Evolutionary conservation across 805 yeast genomes (phyloP), one percentile per base, ranked within the genome.

Genomic region (Priceomyces medius): DNA sequence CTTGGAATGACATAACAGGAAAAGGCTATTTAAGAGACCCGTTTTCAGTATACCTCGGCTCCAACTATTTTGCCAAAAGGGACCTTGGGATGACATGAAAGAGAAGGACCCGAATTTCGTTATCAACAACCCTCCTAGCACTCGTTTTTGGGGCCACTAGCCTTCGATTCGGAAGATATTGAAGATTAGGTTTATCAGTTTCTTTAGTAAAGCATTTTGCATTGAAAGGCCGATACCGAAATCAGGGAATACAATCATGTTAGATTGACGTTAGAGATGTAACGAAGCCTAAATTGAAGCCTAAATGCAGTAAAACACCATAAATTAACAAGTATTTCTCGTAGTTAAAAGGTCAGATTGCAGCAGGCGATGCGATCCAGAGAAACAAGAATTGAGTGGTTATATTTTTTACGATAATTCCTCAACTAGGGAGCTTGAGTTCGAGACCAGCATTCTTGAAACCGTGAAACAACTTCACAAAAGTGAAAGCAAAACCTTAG

Each of bases 71-170:
- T 45, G 84, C 85, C 14, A 87, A 83, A 54, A 59, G 37, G 72
- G 77, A 1, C 85, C 84, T 3, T 80, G 88, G 83, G 71, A 76
- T 3, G 71, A 65, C 13, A 63, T 76, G 37, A 51, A 69, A 17
- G 46, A 56, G 20, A 59, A 63, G 31, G 57, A 56, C 36, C 63
- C 71, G 36, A 38, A 71, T 79, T 56, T 64, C 64, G 26, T 51
- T 79, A 38, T 63, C 73, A 29, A 66, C 76, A 2, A 70, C 80
- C 18, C 76, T 76, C 46, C 85, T 85, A 8, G 72, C 74, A 9
- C 76, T 64, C 54, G 83, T 79, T 1, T 71, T 77, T 48, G 86
- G n/a, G 85, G 3, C 85, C 85, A 6, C 81, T 79, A 50, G 70
- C 66, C 16, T 75, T 49, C 42, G 61, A 48, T 35, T 39, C 47